Percentiles rank a stretch among this genome's conserved stretches.
These are phyloP conservation scores for Raffaelea arxii DNA, from an alignment of 2,329 filamentous ascomycete species.

Conservation along the genomic window DNA sequence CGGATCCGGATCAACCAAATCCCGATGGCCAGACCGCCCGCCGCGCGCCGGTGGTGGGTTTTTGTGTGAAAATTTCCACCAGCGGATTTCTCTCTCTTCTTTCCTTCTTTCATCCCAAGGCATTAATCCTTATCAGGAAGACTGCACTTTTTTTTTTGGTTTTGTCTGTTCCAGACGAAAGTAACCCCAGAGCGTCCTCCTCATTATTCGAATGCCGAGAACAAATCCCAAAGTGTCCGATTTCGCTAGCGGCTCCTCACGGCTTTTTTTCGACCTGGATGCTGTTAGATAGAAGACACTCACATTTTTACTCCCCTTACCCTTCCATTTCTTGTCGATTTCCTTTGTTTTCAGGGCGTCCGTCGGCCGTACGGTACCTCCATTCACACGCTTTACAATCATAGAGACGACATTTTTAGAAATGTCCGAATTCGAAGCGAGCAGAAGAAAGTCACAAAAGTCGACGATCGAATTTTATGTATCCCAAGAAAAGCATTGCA, in stretches of 20 bases:
- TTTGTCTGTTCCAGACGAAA: neutral
- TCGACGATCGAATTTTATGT: too few species aligned
- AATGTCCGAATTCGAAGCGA: too few species aligned
- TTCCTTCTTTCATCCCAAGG: constrained; percentile 37
- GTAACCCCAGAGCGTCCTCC: constrained; percentile 64
- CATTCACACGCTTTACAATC: too few species aligned
- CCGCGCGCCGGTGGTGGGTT: neutral
- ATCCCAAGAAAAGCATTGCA: too few species aligned
- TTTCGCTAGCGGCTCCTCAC: constrained; percentile 94
- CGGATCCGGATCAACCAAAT: constrained; percentile 7
- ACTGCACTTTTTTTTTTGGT: constrained; percentile 8
- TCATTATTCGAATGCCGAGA: constrained; percentile 89
- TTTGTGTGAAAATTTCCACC: neutral
- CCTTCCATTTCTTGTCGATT: neutral
- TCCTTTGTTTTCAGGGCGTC: neutral
- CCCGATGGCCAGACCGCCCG: neutral
- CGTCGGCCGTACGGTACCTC: too few species aligned
- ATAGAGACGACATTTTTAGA: too few species aligned
- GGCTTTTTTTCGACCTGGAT: constrained; percentile 12
- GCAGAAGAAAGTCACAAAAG: too few species aligned
- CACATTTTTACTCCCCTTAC: constrained; percentile 7
- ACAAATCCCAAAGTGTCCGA: constrained; percentile 62
- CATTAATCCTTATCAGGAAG: constrained; percentile 79
- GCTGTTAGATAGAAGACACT: constrained; percentile 17
- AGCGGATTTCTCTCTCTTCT: constrained; percentile 25